Evolutionary conservation across 495 filamentous ascomycete genomes (phyloP), one percentile per base, ranked within the genome.

Genomic region (Penicillium argentinense): DNA sequence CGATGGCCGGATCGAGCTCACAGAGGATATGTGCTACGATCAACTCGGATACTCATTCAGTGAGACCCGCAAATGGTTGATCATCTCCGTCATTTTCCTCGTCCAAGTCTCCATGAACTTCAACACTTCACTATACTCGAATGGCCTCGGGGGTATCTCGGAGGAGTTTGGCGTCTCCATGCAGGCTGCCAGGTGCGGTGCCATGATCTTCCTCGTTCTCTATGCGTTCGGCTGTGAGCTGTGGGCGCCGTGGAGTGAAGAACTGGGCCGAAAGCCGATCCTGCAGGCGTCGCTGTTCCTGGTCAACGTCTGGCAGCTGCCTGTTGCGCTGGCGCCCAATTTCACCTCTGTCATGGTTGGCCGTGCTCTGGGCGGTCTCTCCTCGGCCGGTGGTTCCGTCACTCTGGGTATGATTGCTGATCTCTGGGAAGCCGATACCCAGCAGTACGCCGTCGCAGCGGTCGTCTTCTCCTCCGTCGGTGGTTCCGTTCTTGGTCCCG

Each of bases 161-260:
- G 57, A 77, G 27, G 66, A 77, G 19, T 82, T 71, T 36, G 42
- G 55, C 12, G 65, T 81, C 18, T 78, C 69, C 45, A 59, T 51
- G 38, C 77, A 75, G 47, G 77, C 71, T 33, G 78, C 76, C n/a
- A 73, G 78, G 4, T 73, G 67, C 37, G 77, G 77, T 59, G 72
- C 69, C 17, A 78, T 79, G 75, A 75, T 77, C 22, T 84, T 84
- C 62, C 64, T 85, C 13, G 70, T 84, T 30, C 52, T 78, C 0
- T 85, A 84, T 52, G 80, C 79, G 5, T 83, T 85, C 51, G 82
- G 80, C 18, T 83, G 82, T 63, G 82, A 85, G 51, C 68, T 85
- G 0, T 84, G 82, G 82, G 81, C 82, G 1, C 81, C 82, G 0
- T 85, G 81, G 81, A 80, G 75, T 49, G 82, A 85, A 45, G 81